phyloP scores from a whole-genome alignment of 1,284 basidiomycete species.

The Ustilago lituana region DNA sequence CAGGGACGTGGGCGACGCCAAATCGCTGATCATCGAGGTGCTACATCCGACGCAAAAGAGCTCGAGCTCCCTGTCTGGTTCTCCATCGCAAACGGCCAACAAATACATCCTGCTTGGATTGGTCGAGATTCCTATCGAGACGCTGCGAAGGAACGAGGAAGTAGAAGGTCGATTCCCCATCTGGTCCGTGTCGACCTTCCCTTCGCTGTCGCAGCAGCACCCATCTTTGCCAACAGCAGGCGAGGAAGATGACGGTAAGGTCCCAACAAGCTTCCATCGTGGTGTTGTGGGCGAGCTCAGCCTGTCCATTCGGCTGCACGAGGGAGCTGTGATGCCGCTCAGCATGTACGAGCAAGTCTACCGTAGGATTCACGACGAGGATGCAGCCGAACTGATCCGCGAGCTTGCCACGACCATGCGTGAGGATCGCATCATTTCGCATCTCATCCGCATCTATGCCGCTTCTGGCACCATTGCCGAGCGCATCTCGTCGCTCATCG shows the following conservation, averaged over 20 bases:
- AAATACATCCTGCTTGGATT: slow-evolving; percentile 51
- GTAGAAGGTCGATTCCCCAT: slow-evolving; percentile 60
- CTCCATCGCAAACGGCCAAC: slow-evolving; percentile 12
- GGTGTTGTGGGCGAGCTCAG: slow-evolving; percentile 57
- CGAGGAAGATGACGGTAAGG: slow-evolving; percentile 21
- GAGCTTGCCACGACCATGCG: slow-evolving; percentile 45
- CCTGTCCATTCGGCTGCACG: slow-evolving; percentile 41
- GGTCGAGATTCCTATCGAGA: slow-evolving; percentile 58
- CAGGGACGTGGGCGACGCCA: slow-evolving; percentile 39
- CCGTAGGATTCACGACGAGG: slow-evolving; percentile 27
- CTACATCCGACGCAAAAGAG: slow-evolving; percentile 39
- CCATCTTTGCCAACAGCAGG: slow-evolving; percentile 1
- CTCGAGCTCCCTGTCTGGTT: slow-evolving; percentile 20
- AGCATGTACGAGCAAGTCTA: slow-evolving; percentile 49
- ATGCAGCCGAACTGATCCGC: slow-evolving; percentile 31
- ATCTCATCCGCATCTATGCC: slow-evolving; percentile 51
- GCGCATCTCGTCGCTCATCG: slow-evolving; percentile 42
- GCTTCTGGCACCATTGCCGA: slow-evolving; percentile 54
- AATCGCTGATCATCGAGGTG: slow-evolving; percentile 51
- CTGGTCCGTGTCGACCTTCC: slow-evolving; percentile 46
- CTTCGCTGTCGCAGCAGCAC: neutral
- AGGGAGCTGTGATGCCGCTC: slow-evolving; percentile 52
- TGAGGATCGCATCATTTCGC: slow-evolving; percentile 49
- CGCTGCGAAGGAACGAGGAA: slow-evolving; percentile 55
- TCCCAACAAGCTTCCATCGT: slow-evolving; percentile 31